Evolutionary conservation across 2,329 filamentous ascomycete species (phyloP).

Genomic region (Phialophora expanda): DNA sequence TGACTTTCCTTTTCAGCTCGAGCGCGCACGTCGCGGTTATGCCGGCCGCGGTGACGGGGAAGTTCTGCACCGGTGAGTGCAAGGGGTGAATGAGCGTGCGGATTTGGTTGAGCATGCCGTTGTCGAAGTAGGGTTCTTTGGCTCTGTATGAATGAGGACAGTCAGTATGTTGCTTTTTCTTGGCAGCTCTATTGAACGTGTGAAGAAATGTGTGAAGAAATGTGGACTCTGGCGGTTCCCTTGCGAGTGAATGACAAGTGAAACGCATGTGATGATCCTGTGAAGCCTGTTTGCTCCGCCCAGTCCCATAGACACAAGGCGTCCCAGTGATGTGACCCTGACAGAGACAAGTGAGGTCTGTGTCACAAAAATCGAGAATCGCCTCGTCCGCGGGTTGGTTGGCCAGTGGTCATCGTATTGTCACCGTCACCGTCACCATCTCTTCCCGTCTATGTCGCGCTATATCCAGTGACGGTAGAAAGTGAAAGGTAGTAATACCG

Average conservation of each 20-base stretch:
- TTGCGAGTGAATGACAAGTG: too few relatives aligned
- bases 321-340: background rate
- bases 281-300: too few relatives aligned
- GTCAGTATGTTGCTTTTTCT: background rate
- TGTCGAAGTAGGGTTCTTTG: background rate
- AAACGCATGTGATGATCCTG: too few relatives aligned
- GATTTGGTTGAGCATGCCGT: conserved; percentile 23
- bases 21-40: background rate
- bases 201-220: background rate
- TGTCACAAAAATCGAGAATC: background rate
- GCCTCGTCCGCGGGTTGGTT: background rate
- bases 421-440: background rate
- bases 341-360: background rate
- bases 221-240: background rate
- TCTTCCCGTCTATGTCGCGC: background rate
- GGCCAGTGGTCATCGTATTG: background rate
- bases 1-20: conserved; percentile 17
- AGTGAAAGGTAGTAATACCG: too few relatives aligned
- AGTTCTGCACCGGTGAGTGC: conserved; percentile 22
- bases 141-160: background rate
- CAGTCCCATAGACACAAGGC: too few relatives aligned
- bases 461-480: background rate
- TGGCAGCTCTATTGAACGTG: background rate
- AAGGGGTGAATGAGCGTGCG: conserved; percentile 22
- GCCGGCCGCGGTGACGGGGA: conserved; percentile 4